These are phyloP conservation scores for Myriosclerotinia duriaeana DNA, from an alignment of 2,329 filamentous ascomycete species.

Conservation along the genomic window DNA sequence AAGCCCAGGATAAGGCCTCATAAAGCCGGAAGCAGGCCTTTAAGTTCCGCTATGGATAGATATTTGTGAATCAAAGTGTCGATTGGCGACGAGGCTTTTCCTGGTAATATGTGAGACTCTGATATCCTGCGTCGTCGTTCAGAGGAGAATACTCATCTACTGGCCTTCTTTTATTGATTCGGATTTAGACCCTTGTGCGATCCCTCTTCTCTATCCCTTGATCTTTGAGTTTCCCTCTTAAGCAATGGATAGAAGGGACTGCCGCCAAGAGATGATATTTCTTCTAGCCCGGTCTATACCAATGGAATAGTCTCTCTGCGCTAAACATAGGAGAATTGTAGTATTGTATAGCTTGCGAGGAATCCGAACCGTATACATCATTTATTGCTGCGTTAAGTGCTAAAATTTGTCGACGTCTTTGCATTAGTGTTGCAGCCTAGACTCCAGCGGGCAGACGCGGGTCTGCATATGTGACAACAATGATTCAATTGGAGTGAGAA, in stretches of 20 bases:
- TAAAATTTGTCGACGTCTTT: not conserved
- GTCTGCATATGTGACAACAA: not conserved
- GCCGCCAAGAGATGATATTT: not conserved
- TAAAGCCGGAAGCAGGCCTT: not conserved
- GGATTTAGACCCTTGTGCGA: not conserved
- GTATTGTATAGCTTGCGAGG: not conserved
- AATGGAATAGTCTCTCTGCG: not conserved
- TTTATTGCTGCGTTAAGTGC: no score
- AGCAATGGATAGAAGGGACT: not conserved
- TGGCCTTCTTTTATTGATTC: not conserved
- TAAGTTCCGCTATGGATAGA: not conserved
- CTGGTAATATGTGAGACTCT: not conserved
- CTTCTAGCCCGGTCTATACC: not conserved
- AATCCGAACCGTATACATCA: no score
- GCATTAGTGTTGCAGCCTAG: no score
- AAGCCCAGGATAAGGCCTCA: constrained; percentile 5
- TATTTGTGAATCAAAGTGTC: not conserved
- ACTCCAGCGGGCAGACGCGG: no score
- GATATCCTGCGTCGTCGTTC: not conserved
- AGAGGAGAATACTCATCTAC: not conserved
- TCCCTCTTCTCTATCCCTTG: not conserved
- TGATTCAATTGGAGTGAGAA: not conserved
- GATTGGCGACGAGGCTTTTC: not conserved
- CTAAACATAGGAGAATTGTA: no score
- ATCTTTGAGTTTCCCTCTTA: not conserved